Evolutionary conservation across 2,329 filamentous ascomycete species (phyloP).

Genomic region (Pseudogymnoascus sp.): DNA sequence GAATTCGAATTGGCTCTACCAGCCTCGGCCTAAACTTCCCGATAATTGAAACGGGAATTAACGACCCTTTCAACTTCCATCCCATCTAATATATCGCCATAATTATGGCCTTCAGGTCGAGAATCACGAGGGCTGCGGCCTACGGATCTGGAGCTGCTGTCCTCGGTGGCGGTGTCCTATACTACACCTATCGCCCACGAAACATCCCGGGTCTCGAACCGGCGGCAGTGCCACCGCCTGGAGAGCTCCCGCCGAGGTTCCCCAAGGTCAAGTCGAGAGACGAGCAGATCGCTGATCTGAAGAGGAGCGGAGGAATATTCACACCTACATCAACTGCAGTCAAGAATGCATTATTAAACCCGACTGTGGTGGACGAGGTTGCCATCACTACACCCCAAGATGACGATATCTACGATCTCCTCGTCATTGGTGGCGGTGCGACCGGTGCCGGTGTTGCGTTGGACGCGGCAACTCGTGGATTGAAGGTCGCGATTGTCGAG

Average conservation of each 20-base stretch:
- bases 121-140: conserved; percentile 42
- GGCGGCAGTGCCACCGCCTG: conserved; percentile 63
- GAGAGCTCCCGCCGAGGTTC: conserved; percentile 53
- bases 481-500: conserved; percentile 63
- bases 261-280: conserved; percentile 43
- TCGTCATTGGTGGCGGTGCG: conserved; percentile 62
- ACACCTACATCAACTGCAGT: conserved; percentile 37
- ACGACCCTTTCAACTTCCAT: neutral
- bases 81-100: neutral
- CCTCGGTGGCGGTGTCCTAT: conserved; percentile 42
- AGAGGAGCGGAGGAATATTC: conserved; percentile 34
- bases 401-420: conserved; percentile 53
- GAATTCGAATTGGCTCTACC: conserved; percentile 1
- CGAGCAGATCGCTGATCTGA: conserved; percentile 46
- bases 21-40: neutral
- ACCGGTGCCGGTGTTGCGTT: conserved; percentile 63
- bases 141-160: conserved; percentile 44
- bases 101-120: conserved; percentile 32
- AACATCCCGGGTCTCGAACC: conserved; percentile 65
- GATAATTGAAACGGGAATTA: neutral
- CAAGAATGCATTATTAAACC: conserved; percentile 36
- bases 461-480: conserved; percentile 59
- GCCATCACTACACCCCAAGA: conserved; percentile 53
- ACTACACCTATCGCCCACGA: conserved; percentile 58
- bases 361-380: conserved; percentile 41